Evolutionary conservation across 2,329 filamentous ascomycete genomes (phyloP).

Genomic region (Colletotrichum tropicale): DNA sequence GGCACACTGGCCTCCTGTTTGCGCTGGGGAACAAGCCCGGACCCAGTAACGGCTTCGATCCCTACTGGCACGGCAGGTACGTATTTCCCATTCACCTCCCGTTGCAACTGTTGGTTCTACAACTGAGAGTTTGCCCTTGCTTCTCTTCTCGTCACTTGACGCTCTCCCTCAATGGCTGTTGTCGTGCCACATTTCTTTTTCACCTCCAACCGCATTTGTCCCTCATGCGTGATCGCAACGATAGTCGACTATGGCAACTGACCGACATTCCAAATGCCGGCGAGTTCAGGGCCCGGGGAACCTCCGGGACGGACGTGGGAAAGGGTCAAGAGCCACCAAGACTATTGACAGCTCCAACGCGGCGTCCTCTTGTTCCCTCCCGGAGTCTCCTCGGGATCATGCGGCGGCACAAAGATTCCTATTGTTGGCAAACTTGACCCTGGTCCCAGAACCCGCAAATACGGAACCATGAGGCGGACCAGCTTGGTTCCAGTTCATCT

Average conservation of each 20-base stretch:
- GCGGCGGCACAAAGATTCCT: neutral
- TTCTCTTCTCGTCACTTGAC: neutral
- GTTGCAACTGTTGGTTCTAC: neutral
- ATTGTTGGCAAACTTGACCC: neutral
- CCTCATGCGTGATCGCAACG: neutral
- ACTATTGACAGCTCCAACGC: neutral
- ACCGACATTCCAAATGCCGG: neutral
- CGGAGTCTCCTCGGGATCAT: neutral
- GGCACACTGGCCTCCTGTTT: neutral
- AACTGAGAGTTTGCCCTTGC: neutral
- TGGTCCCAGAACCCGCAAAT: neutral
- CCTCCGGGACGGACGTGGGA: neutral
- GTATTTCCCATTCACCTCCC: neutral
- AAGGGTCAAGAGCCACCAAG: neutral
- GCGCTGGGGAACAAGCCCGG: neutral
- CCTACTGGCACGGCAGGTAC: slow-evolving; percentile 3
- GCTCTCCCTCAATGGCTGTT: neutral
- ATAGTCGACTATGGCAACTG: neutral
- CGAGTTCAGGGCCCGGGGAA: neutral
- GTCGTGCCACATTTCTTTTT: neutral
- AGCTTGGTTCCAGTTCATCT: neutral
- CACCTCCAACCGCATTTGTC: neutral
- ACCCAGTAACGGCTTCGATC: neutral
- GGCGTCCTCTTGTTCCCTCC: neutral
- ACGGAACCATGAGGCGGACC: neutral